Conservation (phyloP, 352 stramenopile species). For the Pythium brachiatum region DNA sequence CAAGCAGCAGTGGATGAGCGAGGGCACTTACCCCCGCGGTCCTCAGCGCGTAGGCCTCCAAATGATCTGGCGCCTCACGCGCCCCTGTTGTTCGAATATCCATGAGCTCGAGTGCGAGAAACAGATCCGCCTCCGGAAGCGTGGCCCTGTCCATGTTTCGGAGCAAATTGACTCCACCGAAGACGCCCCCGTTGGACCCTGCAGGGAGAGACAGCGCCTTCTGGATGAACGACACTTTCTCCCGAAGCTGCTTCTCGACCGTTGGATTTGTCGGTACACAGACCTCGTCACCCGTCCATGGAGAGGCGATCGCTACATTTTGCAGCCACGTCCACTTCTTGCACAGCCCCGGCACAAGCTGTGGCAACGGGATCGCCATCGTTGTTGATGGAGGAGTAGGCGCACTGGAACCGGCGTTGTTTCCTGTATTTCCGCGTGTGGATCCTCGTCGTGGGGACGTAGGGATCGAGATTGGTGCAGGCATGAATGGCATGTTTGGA, state of each 20-base stretch:
- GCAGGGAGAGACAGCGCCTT: constrained; percentile 6
- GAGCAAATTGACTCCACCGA: constrained; percentile 51
- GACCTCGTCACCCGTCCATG: not conserved
- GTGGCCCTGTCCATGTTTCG: constrained; percentile 29
- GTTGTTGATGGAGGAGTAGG: not conserved
- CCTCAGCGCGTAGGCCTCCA: constrained; percentile 40
- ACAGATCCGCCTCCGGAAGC: constrained; percentile 42
- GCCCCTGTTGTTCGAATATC: constrained; percentile 37
- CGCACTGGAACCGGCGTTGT: not conserved
- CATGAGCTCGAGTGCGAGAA: constrained; percentile 52
- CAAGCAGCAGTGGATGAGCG: constrained; percentile 56
- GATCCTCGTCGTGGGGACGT: not conserved
- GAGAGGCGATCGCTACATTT: not conserved
- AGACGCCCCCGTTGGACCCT: constrained; percentile 6
- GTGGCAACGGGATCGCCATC: not conserved
- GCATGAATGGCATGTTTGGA: not conserved
- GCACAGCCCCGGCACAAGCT: not conserved
- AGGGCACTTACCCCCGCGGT: constrained; percentile 9
- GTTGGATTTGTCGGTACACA: not conserved
- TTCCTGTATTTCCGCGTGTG: not conserved
- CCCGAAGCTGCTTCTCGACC: constrained; percentile 36
- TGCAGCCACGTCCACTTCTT: not conserved
- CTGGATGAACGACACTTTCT: constrained; percentile 33
- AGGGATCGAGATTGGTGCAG: not conserved
- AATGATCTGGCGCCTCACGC: constrained; percentile 24